Evolutionary conservation across 75 land plant species (phyloP).

Genomic region (Azolla pinnata): DNA sequence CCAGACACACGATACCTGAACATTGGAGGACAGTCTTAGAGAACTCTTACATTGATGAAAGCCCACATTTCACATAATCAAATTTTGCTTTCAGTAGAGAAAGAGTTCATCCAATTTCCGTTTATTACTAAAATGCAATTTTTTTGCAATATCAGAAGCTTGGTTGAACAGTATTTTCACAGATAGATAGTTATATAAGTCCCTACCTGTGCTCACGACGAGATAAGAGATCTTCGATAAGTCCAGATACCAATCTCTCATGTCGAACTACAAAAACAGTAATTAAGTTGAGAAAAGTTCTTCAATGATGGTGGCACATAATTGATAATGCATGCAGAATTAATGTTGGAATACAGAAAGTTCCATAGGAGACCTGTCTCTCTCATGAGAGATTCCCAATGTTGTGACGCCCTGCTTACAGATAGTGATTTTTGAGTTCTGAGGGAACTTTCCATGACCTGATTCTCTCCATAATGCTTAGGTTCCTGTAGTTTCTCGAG

Average conservation of each 20-base stretch:
- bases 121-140: too few species aligned
- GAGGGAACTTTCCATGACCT: conserved; percentile 30
- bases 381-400: conserved; percentile 85
- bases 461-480: conserved; percentile 41
- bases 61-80: background rate
- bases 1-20: conserved; percentile 99
- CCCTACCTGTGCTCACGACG: conserved; percentile 93
- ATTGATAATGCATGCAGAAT: too few species aligned
- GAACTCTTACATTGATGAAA: background rate
- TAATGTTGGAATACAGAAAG: background rate
- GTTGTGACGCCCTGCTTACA: conserved; percentile 77
- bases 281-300: background rate
- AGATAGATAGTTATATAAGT: too few species aligned
- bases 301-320: background rate
- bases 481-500: conserved; percentile 83
- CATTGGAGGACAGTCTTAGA: too few species aligned
- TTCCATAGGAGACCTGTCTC: conserved; percentile 49
- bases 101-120: too few species aligned
- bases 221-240: conserved; percentile 92
- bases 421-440: conserved; percentile 45
- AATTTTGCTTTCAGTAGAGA: too few species aligned
- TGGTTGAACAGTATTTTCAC: too few species aligned
- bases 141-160: too few species aligned
- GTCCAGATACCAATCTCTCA: conserved; percentile 92
- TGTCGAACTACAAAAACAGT: conserved; percentile 47